Percentiles rank a stretch among this genome's conserved stretches.
Conservation (phyloP, 148 eudicot genomes). For the Silene conica region DNA sequence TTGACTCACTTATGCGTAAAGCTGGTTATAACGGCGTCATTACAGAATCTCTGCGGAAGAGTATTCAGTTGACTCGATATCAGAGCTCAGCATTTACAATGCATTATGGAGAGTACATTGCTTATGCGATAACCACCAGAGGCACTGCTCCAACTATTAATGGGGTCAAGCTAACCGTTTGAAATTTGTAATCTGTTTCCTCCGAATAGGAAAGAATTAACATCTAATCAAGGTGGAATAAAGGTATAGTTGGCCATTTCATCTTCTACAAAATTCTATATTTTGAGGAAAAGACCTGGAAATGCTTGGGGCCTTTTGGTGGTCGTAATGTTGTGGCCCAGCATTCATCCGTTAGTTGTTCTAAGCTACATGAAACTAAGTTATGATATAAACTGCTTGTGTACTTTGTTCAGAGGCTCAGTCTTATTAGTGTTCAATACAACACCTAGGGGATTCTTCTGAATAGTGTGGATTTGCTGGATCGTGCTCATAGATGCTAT, state of each 20-base stretch:
- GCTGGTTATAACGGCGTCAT: conserved; percentile 73
- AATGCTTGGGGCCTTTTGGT: too few relatives aligned
- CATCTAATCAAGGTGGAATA: not conserved
- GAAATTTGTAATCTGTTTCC: conserved; percentile 10
- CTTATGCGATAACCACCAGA: conserved; percentile 36
- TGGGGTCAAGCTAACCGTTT: conserved; percentile 36
- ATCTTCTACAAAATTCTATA: conserved; percentile 10
- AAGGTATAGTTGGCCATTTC: conserved; percentile 10
- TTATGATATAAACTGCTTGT: not conserved
- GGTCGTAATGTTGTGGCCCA: too few relatives aligned
- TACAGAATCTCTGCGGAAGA: conserved; percentile 60
- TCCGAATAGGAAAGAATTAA: conserved; percentile 5
- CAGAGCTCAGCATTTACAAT: conserved; percentile 77
- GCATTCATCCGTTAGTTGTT: not conserved
- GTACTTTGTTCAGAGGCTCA: too few relatives aligned
- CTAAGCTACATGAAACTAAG: not conserved
- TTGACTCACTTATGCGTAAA: conserved; percentile 77
- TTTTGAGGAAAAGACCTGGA: not conserved
- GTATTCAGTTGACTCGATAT: conserved; percentile 72
- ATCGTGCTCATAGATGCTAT: too few relatives aligned
- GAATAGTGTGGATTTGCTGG: too few relatives aligned
- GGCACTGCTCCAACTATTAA: conserved; percentile 38
- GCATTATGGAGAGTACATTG: conserved; percentile 62
- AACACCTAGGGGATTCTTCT: too few relatives aligned
- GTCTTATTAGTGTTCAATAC: too few relatives aligned